Conservation (phyloP, 495 filamentous ascomycete genomes). For the Chaetomidium leptoderma region DNA sequence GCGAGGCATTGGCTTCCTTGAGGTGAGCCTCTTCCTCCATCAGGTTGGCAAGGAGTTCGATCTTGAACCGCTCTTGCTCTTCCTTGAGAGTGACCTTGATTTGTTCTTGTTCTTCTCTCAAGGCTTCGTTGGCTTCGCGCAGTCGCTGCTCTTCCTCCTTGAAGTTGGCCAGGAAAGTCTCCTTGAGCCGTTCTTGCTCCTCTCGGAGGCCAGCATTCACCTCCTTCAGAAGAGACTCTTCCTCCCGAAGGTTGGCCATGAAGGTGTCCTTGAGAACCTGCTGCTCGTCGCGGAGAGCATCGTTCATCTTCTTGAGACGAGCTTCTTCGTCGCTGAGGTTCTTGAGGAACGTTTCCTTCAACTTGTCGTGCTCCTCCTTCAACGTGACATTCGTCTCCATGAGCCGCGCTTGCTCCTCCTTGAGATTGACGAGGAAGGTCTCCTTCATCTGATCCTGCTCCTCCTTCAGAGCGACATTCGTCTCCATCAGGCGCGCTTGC, state of each 20-base stretch:
- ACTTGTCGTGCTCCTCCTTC: slow-evolving; percentile 26
- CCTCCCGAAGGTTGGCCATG: slow-evolving; percentile 52
- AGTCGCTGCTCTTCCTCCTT: slow-evolving; percentile 26
- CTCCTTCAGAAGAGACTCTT: slow-evolving; percentile 70
- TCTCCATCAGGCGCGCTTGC: slow-evolving; percentile 24
- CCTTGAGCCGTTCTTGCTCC: slow-evolving; percentile 39
- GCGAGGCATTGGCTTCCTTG: slow-evolving; percentile 64
- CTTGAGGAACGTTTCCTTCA: slow-evolving; percentile 24
- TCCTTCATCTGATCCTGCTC: slow-evolving; percentile 32
- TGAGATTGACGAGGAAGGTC: slow-evolving; percentile 56
- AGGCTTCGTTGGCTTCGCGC: slow-evolving; percentile 17
- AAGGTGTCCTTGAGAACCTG: slow-evolving; percentile 73
- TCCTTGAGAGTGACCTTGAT: slow-evolving; percentile 26
- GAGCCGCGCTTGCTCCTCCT: slow-evolving; percentile 65
- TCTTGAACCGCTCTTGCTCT: slow-evolving; percentile 29
- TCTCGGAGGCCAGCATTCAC: slow-evolving; percentile 49
- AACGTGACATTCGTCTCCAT: slow-evolving; percentile 28
- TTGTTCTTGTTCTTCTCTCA: slow-evolving; percentile 21
- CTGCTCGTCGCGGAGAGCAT: slow-evolving; percentile 62
- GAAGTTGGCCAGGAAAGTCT: slow-evolving; percentile 31
- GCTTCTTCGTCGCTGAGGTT: slow-evolving; percentile 28
- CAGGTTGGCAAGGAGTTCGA: slow-evolving; percentile 60
- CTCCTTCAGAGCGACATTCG: slow-evolving; percentile 21
- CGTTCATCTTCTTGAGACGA: slow-evolving; percentile 25
- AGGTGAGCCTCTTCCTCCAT: slow-evolving; percentile 70